Base-by-base conservation (phyloP, 345 rosid genomes). In the Xanthoceras sorbifolium region DNA sequence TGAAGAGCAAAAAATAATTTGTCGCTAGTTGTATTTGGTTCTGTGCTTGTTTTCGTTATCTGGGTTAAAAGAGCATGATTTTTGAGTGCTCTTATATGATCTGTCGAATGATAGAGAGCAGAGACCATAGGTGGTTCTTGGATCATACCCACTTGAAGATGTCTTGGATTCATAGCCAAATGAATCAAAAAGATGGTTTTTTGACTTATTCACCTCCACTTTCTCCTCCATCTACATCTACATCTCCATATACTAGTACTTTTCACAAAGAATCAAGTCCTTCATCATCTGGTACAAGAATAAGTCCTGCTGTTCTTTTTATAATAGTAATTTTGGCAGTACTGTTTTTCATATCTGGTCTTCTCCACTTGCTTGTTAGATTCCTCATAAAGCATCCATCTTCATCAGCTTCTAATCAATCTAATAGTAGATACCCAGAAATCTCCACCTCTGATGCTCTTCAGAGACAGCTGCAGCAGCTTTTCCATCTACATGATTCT, bases 381-480 rank as follows among this genome's bases (percentile, higher is more conserved):
- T 93, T 91, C 81, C 97, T 93, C 11, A 66, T 85, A 18, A 93
- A 87, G 85, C 90, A 84, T 67, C 94, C 97, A 11, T 80, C 91
- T 73, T 67, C 87, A 32, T 74, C 91, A 3, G 72, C 84, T 23
- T 76, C 90, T 78, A 74, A 89, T 26, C 90, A 87, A 72, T 87
- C 97, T 25, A 88, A 84, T 79, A 82, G 88, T 79, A 82, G 90
- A 64, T 85, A 79, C 73, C 96, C 94, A 0, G 93, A 93, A 82
- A 84, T 91, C 76, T 88, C 96, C 6, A 80, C 87, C 54, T 82
- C 91, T 22, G 96, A 93, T 84, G 93, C 89, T 75, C 96, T 91
- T 55, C 96, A 93, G 78, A 86, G 97, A 79, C 97, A 93, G 87
- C 86, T 93, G 25, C 97, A 93, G 64, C 97, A 93, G 85, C 92